Evolutionary conservation across 768 basidiomycete species (phyloP), one percentile per base, ranked within the genome.

Genomic region (Suillus alpinus): DNA sequence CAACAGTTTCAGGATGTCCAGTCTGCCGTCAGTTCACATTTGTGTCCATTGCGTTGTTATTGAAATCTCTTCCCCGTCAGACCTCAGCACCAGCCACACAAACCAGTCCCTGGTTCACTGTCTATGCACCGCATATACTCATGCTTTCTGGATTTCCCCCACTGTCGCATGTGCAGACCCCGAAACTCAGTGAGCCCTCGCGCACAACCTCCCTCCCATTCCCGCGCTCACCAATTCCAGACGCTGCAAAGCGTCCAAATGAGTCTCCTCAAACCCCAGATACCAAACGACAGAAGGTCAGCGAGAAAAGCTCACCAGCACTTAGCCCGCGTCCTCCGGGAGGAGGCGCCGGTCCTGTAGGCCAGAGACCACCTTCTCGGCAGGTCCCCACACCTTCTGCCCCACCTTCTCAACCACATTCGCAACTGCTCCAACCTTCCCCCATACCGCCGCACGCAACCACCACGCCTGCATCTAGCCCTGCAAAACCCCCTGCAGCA

Each of bases 71-170:
- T 20, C 36, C 39, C 34, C 59, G 39, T 58, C 20, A 82, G 80
- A 68, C 75, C 41, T 72, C 78, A 12, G 66, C 74, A 37, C 66
- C 75, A 4, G 59, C 68, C 10, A 62, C 67, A 6, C 79, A 83
- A 47, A 68, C 71, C 5, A 39, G 16, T 1, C 83, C 85, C 4
- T 90, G 86, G 85, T 90, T 88, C 68, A 62, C 73, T 20, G 79
- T 85, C 10, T 77, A 77, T 12, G 57, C 80, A 1, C 71, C 76
- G 0, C 83, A 87, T 67, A 63, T 69, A 5, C 62, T 88, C 13
- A 73, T 79, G 6, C 71, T 89, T 0, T 73, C 80, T 39, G 81
- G 85, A 6, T 82, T 83, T 59, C 71, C 85, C 31, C n/a, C 63
- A 0, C 9, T 39, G 9, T 18, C 53, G 16, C 36, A 39, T 12